phyloP scores from a whole-genome alignment of 345 rosid genomes.

The Microcos paniculata region DNA sequence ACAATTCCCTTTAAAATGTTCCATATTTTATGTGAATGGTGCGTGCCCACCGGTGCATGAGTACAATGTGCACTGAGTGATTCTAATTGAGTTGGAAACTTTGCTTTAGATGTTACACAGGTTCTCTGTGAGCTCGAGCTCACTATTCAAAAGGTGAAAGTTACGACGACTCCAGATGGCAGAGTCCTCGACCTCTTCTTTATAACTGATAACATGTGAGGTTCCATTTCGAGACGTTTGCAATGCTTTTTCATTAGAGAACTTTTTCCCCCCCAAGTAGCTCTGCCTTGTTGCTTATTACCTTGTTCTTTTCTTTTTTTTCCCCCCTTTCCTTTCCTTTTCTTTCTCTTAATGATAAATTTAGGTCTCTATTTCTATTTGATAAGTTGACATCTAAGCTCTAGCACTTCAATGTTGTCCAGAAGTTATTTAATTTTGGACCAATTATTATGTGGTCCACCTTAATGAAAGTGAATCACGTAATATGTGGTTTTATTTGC shows the following conservation, averaged over 20 bases:
- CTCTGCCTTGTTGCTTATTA: background rate
- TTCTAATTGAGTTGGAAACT: constrained; percentile 21
- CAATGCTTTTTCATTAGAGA: background rate
- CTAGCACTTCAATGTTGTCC: background rate
- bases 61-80: background rate
- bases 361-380: background rate
- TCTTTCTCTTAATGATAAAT: background rate
- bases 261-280: background rate
- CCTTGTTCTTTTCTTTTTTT: background rate
- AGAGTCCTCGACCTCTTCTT: constrained; percentile 87
- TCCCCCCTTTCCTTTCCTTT: background rate
- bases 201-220: constrained; percentile 77
- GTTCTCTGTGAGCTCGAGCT: constrained; percentile 83
- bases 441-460: background rate
- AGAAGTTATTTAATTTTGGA: constrained; percentile 5
- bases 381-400: background rate
- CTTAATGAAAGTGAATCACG: background rate
- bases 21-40: background rate
- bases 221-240: background rate
- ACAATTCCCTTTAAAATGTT: background rate
- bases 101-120: constrained; percentile 67
- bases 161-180: constrained; percentile 76
- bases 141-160: constrained; percentile 82
- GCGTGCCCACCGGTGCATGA: background rate
- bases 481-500: background rate